Conservation (phyloP, 805 yeast genomes). For the Cyberlindnera mrakii region DNA sequence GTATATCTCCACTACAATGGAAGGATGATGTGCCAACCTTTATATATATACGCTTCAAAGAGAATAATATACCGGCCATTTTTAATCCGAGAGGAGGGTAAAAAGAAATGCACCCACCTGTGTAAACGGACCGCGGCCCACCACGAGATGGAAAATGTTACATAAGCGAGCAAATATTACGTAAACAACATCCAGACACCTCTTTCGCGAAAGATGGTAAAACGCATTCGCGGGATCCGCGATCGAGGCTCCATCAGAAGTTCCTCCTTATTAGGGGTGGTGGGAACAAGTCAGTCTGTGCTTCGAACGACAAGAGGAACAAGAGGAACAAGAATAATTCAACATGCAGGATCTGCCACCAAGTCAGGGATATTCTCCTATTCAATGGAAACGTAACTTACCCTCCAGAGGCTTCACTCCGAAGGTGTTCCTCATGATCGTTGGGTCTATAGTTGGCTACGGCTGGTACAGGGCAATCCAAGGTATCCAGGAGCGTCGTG, state of each 20-base stretch:
- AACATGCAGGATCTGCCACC: slow-evolving; percentile 76
- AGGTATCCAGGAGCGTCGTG: slow-evolving; percentile 72
- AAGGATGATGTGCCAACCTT: background rate
- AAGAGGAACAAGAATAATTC: background rate
- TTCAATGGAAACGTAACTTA: slow-evolving; percentile 84
- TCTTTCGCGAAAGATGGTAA: too few relatives aligned
- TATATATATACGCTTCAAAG: background rate
- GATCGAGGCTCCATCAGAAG: background rate
- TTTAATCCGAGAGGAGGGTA: background rate
- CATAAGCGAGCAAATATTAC: too few relatives aligned
- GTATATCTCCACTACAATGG: background rate
- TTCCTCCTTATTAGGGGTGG: too few relatives aligned
- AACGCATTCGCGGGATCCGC: too few relatives aligned
- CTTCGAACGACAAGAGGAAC: background rate
- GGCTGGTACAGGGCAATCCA: slow-evolving; percentile 64
- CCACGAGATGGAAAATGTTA: too few relatives aligned
- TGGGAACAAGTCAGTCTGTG: background rate
- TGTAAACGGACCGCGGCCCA: too few relatives aligned
- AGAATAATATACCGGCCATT: background rate
- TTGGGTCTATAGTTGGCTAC: slow-evolving; percentile 58
- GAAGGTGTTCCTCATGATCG: slow-evolving; percentile 57
- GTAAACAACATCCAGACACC: too few relatives aligned
- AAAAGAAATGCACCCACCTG: background rate
- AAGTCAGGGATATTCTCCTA: slow-evolving; percentile 74
- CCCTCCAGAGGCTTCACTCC: slow-evolving; percentile 86